A percentile compares a stretch with the other conserved stretches of the same genome.
Conservation (phyloP, 83 land plant genomes). For the Diphasiastrum complanatum region DNA sequence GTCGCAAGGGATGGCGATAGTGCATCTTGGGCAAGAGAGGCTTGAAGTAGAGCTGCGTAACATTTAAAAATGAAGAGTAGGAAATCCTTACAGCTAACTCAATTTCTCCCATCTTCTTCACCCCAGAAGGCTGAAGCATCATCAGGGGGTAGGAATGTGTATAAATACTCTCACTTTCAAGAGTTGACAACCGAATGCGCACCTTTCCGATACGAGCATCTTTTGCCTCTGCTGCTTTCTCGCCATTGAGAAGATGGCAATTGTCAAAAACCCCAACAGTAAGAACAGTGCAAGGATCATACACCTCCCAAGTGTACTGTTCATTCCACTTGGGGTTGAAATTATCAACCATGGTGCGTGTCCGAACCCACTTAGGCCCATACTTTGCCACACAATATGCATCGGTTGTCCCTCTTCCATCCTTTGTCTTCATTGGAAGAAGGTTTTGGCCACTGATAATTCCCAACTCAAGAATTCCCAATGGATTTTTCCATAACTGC, state of each 20-base stretch:
- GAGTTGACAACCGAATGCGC: too few relatives aligned
- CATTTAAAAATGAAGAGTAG: background rate
- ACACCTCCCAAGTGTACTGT: too few relatives aligned
- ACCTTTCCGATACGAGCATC: conserved; percentile 1
- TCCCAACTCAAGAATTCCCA: conserved; percentile 13
- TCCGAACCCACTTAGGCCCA: conserved; percentile 12
- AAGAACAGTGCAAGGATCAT: too few relatives aligned
- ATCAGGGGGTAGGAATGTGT: conserved; percentile 4
- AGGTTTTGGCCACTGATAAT: conserved; percentile 8
- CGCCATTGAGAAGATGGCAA: conserved; percentile 2
- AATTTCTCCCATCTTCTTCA: too few relatives aligned
- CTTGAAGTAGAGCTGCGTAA: background rate
- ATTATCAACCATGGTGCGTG: conserved; percentile 7
- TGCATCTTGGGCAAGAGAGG: conserved; percentile 15
- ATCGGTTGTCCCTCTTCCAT: too few relatives aligned
- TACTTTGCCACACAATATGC: conserved; percentile 8
- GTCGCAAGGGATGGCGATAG: conserved; percentile 6
- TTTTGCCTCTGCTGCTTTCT: background rate
- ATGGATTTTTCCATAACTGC: background rate
- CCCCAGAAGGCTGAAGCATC: conserved; percentile 4
- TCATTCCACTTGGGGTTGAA: too few relatives aligned
- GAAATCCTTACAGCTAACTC: conserved; percentile 5
- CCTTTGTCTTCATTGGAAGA: conserved; percentile 8
- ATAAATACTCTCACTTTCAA: conserved; percentile 9
- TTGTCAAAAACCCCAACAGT: conserved; percentile 12